phyloP scores from a whole-genome alignment of 352 stramenopile genomes.

The Globisporangium spiculum region DNA sequence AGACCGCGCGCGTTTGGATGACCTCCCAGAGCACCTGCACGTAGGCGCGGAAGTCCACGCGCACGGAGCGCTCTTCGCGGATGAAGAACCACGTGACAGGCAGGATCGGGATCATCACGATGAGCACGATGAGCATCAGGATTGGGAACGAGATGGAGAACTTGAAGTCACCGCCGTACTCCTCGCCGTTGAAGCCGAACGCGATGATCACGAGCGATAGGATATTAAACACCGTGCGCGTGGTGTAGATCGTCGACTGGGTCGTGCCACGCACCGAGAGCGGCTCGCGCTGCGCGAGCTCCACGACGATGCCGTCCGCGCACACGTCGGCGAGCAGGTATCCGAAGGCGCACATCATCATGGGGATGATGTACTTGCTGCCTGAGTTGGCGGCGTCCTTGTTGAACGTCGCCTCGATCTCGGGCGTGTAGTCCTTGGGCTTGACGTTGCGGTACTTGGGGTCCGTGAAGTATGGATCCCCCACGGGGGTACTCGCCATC shows the following conservation, averaged over 20 bases:
- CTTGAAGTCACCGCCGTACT: conserved; percentile 39
- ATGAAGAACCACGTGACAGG: conserved; percentile 28
- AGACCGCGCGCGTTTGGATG: conserved; percentile 24
- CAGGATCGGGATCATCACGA: conserved; percentile 19
- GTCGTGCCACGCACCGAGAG: conserved; percentile 28
- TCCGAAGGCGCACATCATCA: conserved; percentile 49
- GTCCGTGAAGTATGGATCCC: conserved; percentile 41
- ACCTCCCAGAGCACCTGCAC: conserved; percentile 17
- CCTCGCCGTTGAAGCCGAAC: conserved; percentile 29
- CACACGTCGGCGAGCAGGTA: conserved; percentile 60
- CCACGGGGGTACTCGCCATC: conserved; percentile 37
- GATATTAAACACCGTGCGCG: conserved; percentile 22
- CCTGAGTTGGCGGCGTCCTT: conserved; percentile 17
- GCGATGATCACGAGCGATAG: conserved; percentile 19
- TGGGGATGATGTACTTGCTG: conserved; percentile 32
- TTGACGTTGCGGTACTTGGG: conserved; percentile 26
- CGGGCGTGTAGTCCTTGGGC: conserved; percentile 25
- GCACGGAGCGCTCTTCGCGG: conserved; percentile 14
- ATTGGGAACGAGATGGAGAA: conserved; percentile 28
- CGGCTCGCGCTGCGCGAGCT: conserved; percentile 29
- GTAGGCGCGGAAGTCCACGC: conserved; percentile 18
- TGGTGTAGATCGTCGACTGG: conserved; percentile 23
- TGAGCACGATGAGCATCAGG: conserved; percentile 27
- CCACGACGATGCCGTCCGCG: conserved; percentile 42
- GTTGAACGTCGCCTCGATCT: conserved; percentile 34